Evolutionary conservation across 495 filamentous ascomycete species (phyloP), one percentile per base, ranked within the genome.

Genomic region (Rusavskia elegans): DNA sequence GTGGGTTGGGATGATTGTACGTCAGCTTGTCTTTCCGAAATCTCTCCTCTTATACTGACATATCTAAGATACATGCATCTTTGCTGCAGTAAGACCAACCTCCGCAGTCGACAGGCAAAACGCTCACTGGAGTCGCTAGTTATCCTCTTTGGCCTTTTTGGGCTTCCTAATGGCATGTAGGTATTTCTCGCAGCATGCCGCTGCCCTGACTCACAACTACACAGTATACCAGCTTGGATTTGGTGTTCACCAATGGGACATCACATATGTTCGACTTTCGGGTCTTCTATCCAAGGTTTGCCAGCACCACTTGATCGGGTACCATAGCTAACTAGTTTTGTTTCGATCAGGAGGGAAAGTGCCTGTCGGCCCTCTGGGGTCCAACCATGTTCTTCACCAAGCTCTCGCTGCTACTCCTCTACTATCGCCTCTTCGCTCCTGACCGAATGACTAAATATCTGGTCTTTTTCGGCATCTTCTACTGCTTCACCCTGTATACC

Each of bases 391-490:
- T 55, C 45, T 54, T 52, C 25, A 51, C 54, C 19, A 60, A 60
- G 38, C 36, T 46, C 8, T 32, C 57, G 3, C 46, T 60, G 19
- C 51, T 60, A 30, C 30, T 56, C n/a, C 57, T 60, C 19, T 60
- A 55, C 37, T 44, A 45, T 20, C 52, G 57, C 14, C 27, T 59
- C 14, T 60, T 60, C 48, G 38, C 35, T 13, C 51, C 55, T n/a
- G 38, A 29, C 17, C 14, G 38, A 17, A 20, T n/a, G 5, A 40
- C 52, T 8, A 53, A 48, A 42, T 30, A 49, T 38, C 25, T 53
- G 21, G 51, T 54, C 3, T 53, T 53, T 30, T 25, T 52, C 23
- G 51, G 55, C 38, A 50, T 57, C 27, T 44, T 17, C 9, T 19
- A 50, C 21, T 37, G 50, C 16, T 41, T 52, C 21, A 32, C 20